These are phyloP conservation scores for Chrysoporthe cubensis DNA, from an alignment of 2,329 filamentous ascomycete species.

Conservation along the genomic window DNA sequence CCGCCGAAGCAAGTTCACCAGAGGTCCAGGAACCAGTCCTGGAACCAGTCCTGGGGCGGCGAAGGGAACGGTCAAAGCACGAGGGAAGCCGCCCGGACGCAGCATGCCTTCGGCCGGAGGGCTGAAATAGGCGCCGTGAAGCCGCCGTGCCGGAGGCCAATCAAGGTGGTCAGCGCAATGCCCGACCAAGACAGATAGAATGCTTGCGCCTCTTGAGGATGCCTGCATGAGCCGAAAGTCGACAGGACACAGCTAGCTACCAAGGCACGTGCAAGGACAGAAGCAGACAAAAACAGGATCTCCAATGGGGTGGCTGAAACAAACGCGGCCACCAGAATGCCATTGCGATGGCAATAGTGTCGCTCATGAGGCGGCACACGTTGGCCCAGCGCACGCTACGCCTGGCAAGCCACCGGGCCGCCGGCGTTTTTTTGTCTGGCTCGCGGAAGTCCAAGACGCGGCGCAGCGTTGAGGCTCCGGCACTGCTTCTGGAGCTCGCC, in stretches of 20 bases:
- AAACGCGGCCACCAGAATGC: background rate
- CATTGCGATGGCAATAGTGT: background rate
- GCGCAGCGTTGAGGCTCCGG: background rate
- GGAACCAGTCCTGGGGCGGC: background rate
- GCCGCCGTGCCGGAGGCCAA: constrained; percentile 6
- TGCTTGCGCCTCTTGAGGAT: background rate
- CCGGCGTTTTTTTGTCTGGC: background rate
- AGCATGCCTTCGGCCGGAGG: background rate
- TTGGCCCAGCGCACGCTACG: background rate
- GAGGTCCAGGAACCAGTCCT: background rate
- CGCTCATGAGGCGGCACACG: background rate
- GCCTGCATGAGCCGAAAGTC: background rate
- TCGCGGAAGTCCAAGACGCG: background rate
- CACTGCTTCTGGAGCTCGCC: constrained; percentile 3
- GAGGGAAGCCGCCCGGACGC: too few relatives aligned
- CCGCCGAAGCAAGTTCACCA: background rate
- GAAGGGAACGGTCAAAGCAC: background rate
- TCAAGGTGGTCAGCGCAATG: background rate
- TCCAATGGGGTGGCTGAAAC: constrained; percentile 1
- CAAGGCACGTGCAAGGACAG: too few relatives aligned
- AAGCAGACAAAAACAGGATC: too few relatives aligned
- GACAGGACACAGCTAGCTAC: too few relatives aligned
- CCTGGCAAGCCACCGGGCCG: background rate
- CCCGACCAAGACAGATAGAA: background rate
- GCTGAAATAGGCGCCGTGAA: constrained; percentile 3